phyloP scores from a whole-genome alignment of 306 rosid genomes.

The Argentina anserina region DNA sequence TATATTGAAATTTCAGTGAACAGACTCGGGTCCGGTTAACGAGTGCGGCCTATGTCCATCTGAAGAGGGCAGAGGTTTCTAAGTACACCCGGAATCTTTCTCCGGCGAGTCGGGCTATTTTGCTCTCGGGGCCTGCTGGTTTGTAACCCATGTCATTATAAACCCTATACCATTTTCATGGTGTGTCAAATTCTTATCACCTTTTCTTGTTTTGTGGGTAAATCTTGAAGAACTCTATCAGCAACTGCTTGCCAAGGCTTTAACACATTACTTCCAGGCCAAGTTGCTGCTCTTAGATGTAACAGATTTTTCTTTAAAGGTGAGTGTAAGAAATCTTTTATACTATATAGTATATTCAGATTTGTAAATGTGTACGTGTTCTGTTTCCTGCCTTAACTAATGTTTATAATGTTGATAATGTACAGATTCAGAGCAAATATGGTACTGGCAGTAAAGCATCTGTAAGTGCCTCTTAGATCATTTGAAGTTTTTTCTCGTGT shows the following conservation, averaged over 20 bases:
- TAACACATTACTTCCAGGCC: conserved; percentile 92
- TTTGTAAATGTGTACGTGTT: neutral
- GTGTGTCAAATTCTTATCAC: neutral
- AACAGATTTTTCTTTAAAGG: conserved; percentile 83
- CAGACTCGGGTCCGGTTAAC: conserved; percentile 80
- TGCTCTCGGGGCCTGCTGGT: conserved; percentile 97
- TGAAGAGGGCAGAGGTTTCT: conserved; percentile 80
- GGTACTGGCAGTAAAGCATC: conserved; percentile 59
- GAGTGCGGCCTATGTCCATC: conserved; percentile 94
- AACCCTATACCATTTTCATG: neutral
- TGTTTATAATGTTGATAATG: conserved; percentile 13
- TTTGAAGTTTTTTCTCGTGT: neutral
- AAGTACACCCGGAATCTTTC: conserved; percentile 84
- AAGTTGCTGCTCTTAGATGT: conserved; percentile 84
- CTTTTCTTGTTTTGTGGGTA: neutral
- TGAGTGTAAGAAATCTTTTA: conserved; percentile 9
- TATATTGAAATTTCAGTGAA: conserved; percentile 48
- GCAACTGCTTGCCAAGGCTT: conserved; percentile 96
- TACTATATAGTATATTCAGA: neutral
- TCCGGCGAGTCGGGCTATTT: conserved; percentile 91
- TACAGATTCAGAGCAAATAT: conserved; percentile 82
- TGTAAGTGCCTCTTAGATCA: conserved; percentile 40
- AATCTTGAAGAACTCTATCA: conserved; percentile 72
- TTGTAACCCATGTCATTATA: conserved; percentile 6
- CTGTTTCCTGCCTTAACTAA: neutral